These are phyloP conservation scores for Metschnikowia gelsemii DNA, from an alignment of 805 yeast species.

Conservation along the genomic window DNA sequence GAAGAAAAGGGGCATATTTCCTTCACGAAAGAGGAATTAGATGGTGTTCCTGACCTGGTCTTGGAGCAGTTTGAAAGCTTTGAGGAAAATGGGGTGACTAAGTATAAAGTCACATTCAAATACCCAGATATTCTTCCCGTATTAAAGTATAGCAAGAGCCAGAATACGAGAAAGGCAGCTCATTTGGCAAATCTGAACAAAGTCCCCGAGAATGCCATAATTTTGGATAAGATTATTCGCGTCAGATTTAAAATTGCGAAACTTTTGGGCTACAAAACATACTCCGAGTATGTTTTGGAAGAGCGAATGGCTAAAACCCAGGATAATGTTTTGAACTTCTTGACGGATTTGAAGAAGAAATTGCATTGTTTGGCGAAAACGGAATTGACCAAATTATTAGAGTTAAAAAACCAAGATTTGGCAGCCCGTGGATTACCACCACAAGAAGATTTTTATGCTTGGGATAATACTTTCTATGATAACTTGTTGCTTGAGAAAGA, in stretches of 20 bases:
- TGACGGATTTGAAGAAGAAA: constrained; percentile 59
- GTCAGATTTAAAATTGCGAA: constrained; percentile 62
- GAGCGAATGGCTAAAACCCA: constrained; percentile 78
- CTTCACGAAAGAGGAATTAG: constrained; percentile 64
- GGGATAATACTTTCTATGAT: constrained; percentile 75
- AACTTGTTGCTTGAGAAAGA: constrained; percentile 64
- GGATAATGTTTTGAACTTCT: constrained; percentile 56
- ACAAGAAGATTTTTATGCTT: constrained; percentile 48
- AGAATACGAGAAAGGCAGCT: constrained; percentile 65
- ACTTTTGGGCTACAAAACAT: constrained; percentile 63
- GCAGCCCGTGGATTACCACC: constrained; percentile 42
- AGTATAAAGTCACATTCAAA: constrained; percentile 69
- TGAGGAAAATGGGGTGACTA: constrained; percentile 41
- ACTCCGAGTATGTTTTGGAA: constrained; percentile 69
- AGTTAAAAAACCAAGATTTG: constrained; percentile 55
- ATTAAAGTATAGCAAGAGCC: constrained; percentile 64
- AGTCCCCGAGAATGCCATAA: constrained; percentile 55
- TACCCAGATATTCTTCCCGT: constrained; percentile 80
- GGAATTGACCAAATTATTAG: constrained; percentile 50
- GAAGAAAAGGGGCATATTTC: constrained; percentile 63
- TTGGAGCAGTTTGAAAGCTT: constrained; percentile 55
- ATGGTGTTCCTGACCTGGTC: constrained; percentile 70
- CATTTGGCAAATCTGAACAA: constrained; percentile 68
- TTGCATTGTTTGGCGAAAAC: constrained; percentile 57
- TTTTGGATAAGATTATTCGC: constrained; percentile 59